These are phyloP conservation scores for Mortierella polycephala DNA, from an alignment of 371 early-diverging fungal species.

Conservation along the genomic window DNA sequence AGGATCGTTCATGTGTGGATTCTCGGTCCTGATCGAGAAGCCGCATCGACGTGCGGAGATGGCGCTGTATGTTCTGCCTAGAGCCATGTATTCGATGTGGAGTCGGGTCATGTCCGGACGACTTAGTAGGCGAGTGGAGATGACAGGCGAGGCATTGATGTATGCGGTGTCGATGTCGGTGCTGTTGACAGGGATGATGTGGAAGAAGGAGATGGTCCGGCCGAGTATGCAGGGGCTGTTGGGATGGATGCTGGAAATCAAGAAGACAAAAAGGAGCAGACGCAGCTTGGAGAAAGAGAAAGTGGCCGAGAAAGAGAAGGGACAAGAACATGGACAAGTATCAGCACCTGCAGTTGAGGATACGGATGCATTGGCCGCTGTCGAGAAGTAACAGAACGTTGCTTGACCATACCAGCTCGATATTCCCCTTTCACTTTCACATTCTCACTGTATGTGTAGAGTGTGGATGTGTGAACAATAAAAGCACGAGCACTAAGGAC, in stretches of 20 bases:
- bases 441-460: too few relatives aligned
- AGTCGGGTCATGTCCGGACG: conserved; percentile 58
- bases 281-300: conserved; percentile 1
- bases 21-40: conserved; percentile 69
- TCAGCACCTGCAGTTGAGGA: neutral
- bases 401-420: neutral
- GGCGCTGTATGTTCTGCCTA: conserved; percentile 70
- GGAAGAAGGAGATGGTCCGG: conserved; percentile 60
- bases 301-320: neutral
- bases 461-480: too few relatives aligned
- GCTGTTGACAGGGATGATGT: conserved; percentile 59
- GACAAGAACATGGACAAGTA: neutral
- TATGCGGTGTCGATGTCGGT: conserved; percentile 58
- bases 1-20: conserved; percentile 68
- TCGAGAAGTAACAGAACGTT: conserved; percentile 11
- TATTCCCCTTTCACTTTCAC: neutral
- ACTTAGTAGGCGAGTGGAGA: conserved; percentile 35
- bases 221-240: conserved; percentile 63
- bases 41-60: conserved; percentile 71
- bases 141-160: conserved; percentile 51
- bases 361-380: conserved; percentile 9
- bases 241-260: conserved; percentile 62
- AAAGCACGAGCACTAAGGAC: too few relatives aligned
- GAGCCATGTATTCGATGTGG: conserved; percentile 65
- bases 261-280: conserved; percentile 11